These are phyloP conservation scores for Scedosporium apiospermum DNA, from an alignment of 2,329 filamentous ascomycete genomes.

Conservation along the genomic window DNA sequence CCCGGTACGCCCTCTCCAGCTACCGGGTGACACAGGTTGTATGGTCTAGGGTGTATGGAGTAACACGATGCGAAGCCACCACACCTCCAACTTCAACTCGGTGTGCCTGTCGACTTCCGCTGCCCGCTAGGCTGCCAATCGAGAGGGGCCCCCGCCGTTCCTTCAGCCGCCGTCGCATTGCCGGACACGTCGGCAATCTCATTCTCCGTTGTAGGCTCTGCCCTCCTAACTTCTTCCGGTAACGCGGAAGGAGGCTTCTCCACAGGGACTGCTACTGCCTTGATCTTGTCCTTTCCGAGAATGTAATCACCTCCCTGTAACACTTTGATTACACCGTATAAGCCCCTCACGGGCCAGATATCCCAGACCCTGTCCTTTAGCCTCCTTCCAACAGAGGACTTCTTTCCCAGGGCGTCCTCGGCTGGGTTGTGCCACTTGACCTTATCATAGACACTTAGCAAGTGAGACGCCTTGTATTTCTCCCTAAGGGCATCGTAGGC, in stretches of 20 bases:
- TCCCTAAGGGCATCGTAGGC: constrained; percentile 49
- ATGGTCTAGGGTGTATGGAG: background rate
- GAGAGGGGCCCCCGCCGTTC: background rate
- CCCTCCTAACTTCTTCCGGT: background rate
- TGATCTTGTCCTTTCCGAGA: constrained; percentile 21
- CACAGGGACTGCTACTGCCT: background rate
- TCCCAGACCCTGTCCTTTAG: constrained; percentile 21
- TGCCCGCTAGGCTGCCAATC: background rate
- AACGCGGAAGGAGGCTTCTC: background rate
- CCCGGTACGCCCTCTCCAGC: no score
- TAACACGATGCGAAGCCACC: background rate
- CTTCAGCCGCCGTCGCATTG: background rate
- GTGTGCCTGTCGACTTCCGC: background rate
- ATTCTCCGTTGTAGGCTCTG: background rate
- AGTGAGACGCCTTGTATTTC: constrained; percentile 47
- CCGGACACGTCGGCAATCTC: background rate
- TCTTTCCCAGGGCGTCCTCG: constrained; percentile 25
- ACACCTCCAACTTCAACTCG: background rate
- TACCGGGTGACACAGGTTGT: background rate
- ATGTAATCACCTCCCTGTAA: constrained; percentile 36
- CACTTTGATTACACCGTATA: constrained; percentile 37
- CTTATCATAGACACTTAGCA: constrained; percentile 61
- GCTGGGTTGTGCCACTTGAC: constrained; percentile 22
- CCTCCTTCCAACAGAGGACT: constrained; percentile 20
- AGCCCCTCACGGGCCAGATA: constrained; percentile 32